Percentiles rank a stretch among this genome's conserved stretches.
Conservation (phyloP, 2,329 filamentous ascomycete species). For the Bipolaris bicolor region DNA sequence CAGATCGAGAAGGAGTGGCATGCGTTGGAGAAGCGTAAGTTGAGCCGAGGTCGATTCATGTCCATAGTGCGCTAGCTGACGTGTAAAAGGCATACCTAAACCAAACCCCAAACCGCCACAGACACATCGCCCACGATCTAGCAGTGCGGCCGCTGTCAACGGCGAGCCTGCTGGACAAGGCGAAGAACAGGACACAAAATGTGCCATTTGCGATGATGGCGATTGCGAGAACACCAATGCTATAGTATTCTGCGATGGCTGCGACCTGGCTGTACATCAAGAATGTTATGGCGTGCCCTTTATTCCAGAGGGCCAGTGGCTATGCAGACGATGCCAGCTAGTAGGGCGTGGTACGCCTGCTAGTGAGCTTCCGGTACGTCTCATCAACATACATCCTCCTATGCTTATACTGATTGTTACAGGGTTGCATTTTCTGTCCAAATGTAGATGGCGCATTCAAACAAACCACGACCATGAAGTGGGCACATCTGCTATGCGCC, state of each 20-base stretch:
- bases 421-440: slow-evolving; percentile 89
- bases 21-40: slow-evolving; percentile 80
- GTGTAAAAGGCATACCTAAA: slow-evolving; percentile 73
- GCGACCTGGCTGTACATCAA: slow-evolving; percentile 95
- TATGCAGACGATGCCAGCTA: slow-evolving; percentile 94
- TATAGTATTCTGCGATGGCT: slow-evolving; percentile 98
- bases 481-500: slow-evolving; percentile 94
- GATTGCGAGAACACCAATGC: slow-evolving; percentile 99
- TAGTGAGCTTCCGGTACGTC: slow-evolving; percentile 52
- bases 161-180: slow-evolving; percentile 80
- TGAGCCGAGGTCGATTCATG: not conserved
- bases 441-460: slow-evolving; percentile 98
- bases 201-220: slow-evolving; percentile 97
- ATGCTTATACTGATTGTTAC: slow-evolving; percentile 25
- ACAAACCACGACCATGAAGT: slow-evolving; percentile 93
- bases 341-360: slow-evolving; percentile 89
- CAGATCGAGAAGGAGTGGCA: slow-evolving; percentile 99
- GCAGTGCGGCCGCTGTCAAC: slow-evolving; percentile 93
- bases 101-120: slow-evolving; percentile 95
- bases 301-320: slow-evolving; percentile 97
- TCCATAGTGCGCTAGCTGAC: slow-evolving; percentile 10
- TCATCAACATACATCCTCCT: not conserved
- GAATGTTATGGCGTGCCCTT: slow-evolving; percentile 99
- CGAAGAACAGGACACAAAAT: slow-evolving; percentile 96
- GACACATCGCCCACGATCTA: slow-evolving; percentile 89